These are phyloP conservation scores for Amanita thiersii DNA, from an alignment of 768 basidiomycete genomes.

Conservation along the genomic window DNA sequence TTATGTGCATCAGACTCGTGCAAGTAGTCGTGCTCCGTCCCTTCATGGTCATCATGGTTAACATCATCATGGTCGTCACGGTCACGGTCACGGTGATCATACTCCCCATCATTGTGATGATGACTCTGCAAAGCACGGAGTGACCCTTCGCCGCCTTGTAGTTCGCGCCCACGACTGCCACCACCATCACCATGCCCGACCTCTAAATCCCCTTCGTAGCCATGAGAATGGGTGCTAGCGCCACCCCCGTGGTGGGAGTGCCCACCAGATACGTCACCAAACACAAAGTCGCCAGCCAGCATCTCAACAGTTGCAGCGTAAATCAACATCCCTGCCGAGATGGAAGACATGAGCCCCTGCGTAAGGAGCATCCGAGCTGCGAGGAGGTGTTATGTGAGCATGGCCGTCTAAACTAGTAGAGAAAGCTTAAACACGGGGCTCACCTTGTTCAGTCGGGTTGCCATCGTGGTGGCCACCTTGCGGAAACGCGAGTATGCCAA, in stretches of 20 bases:
- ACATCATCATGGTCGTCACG: too few relatives aligned
- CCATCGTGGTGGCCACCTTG: conserved; percentile 18
- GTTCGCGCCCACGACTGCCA: conserved; percentile 2
- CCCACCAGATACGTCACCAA: conserved; percentile 46
- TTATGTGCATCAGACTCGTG: conserved; percentile 9
- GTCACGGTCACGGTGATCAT: conserved; percentile 17
- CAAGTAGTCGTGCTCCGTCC: conserved; percentile 3
- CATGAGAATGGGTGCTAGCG: too few relatives aligned
- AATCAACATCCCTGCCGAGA: conserved; percentile 78
- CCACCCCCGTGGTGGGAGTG: conserved; percentile 20
- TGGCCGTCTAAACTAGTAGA: background rate
- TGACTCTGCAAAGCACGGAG: too few relatives aligned
- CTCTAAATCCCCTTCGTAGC: background rate
- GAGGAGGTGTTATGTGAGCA: conserved; percentile 3
- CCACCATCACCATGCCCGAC: background rate
- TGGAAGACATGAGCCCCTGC: conserved; percentile 73
- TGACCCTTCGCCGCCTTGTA: conserved; percentile 10
- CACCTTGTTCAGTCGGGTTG: conserved; percentile 13
- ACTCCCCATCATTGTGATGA: conserved; percentile 11
- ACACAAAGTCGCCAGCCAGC: conserved; percentile 81
- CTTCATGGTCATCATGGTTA: conserved; percentile 15
- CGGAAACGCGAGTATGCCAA: conserved; percentile 45
- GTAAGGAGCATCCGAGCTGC: conserved; percentile 43
- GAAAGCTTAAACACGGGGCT: conserved; percentile 10
- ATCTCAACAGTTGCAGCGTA: conserved; percentile 83